phyloP scores from a whole-genome alignment of 192 early-diverging fungal species.

The Linderina pennispora region DNA sequence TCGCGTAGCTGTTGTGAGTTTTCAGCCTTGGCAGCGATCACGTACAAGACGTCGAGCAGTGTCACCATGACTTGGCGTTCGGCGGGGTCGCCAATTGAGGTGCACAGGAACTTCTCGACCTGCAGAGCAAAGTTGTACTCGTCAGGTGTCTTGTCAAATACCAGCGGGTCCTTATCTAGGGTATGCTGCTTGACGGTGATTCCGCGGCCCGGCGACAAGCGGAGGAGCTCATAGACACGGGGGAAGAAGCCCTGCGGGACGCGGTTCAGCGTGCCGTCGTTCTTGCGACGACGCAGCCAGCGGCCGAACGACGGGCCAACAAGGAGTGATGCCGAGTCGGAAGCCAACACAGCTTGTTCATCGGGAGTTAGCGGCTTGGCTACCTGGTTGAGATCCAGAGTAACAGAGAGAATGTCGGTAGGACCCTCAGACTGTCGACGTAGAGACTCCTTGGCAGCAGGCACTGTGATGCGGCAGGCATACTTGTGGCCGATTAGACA shows the following conservation, averaged over 20 bases:
- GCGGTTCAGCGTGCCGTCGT: conserved; percentile 81
- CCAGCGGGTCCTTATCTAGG: conserved; percentile 67
- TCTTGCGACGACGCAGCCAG: conserved; percentile 73
- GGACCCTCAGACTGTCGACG: conserved; percentile 50
- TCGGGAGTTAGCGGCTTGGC: too few species aligned
- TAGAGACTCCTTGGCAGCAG: conserved; percentile 46
- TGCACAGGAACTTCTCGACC: conserved; percentile 68
- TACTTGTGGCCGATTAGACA: conserved; percentile 71
- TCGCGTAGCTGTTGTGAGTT: conserved; percentile 13
- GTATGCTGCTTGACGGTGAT: conserved; percentile 55
- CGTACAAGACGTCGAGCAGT: conserved; percentile 58
- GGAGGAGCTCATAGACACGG: conserved; percentile 67
- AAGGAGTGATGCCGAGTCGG: conserved; percentile 45
- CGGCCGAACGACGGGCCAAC: conserved; percentile 43
- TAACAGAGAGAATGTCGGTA: conserved; percentile 50
- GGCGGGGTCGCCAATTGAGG: conserved; percentile 63
- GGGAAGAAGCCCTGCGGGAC: conserved; percentile 76
- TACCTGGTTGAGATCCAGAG: conserved; percentile 42
- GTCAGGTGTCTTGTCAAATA: conserved; percentile 76
- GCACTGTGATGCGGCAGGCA: not conserved
- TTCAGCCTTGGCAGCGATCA: not conserved
- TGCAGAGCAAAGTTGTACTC: conserved; percentile 82
- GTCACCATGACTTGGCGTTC: conserved; percentile 75
- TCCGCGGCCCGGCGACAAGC: conserved; percentile 50
- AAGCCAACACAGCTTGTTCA: not conserved